Evolutionary conservation across 2,329 filamentous ascomycete genomes (phyloP), one percentile per base, ranked within the genome.

Genomic region (Thielaviopsis punctulata): DNA sequence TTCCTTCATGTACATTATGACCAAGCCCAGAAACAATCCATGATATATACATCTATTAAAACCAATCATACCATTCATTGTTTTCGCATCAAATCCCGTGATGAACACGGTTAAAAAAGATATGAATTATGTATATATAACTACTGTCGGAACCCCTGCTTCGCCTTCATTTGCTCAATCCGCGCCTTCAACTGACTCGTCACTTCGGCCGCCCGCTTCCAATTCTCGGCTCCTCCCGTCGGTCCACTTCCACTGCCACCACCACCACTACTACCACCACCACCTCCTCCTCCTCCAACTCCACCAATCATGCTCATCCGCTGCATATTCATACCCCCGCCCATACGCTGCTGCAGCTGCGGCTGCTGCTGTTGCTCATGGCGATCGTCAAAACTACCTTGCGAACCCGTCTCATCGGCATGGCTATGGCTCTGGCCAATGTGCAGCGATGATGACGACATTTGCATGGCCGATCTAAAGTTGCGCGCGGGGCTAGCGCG

Each of bases 151-250:
- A 55, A 55, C 21, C 49, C 68, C 58, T 61, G 53, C 23, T 55
- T 55, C 21, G 77, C 79, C 76, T 96, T 98, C 92, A 98, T 98
- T 73, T 92, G 85, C 71, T 96, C 92, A 66, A 98, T 98, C 64
- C 92, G 80, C 50, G 90, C 88, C 71, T 96, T 98, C 62, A 98
- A 67, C 65, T 95, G 92, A 66, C 89, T 95, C 52, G 92, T 98
- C 54, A 98, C 92, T 70, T 98, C 92, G 2, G 92, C 92, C 18
- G 92, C 92, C 59, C 92, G 76, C 70, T 89, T 93, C 92, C 92
- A 98, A 64, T 89, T 96, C 69, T 98, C 92, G 18, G 82, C 80
- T 1, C 80, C 80, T 46, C 52, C 52, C 43, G 45, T 45, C 36
- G 44, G 48, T 18, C 46, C 30, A 7, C 19, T 33, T 39, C 46